Base-by-base conservation (phyloP, 495 filamentous ascomycete genomes). In the Astrocystis sublimbata region DNA sequence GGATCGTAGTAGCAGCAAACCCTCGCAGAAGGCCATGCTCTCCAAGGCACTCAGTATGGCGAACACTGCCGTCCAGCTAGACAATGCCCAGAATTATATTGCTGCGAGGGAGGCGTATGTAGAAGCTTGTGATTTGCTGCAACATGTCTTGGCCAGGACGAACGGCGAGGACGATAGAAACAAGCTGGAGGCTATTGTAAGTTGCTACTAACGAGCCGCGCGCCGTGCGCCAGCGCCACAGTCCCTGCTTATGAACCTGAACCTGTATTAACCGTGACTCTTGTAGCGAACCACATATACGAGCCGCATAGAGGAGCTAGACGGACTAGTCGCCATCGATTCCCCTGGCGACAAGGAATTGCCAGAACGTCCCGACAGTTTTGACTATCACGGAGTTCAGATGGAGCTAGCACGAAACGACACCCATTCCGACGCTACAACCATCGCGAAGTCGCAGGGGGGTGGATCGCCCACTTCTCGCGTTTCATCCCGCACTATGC, bases 1-100 rank as follows among this genome's bases (percentile, higher is more conserved):
- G 59, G 69, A 72, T 67, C 59, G 81, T 74, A 56, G 65, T 10
- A 58, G 63, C 12, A 67, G 52, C 30, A 81, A 80, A 60, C 73
- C 73, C 15, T 92, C 90, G 1, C 91, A 97, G 72, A 97, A 96
- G 76, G 87, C 86, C n/a, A 98, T 97, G 92, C 81, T 99, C 15
- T 96, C 92, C 3, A 93, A 90, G 69, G 94, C 94, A 6, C 78
- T 99, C 40, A 87, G 93, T 70, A 96, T 97, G 73, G 94, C 94
- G 47, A 96, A 98, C 66, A 92, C 91, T 30, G 94, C 94, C 7
- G 94, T 99, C 6, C 82, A 96, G 50, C 83, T 98, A 15, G 94
- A 98, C 75, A 96, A 97, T 79, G 92, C 91, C 2, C 90, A 92
- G 70, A 96, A 97, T 70, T 92, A 92, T 67, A 92, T 92, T 73